These are phyloP conservation scores for Leccinum boreale DNA, from an alignment of 768 basidiomycete genomes.

Conservation along the genomic window DNA sequence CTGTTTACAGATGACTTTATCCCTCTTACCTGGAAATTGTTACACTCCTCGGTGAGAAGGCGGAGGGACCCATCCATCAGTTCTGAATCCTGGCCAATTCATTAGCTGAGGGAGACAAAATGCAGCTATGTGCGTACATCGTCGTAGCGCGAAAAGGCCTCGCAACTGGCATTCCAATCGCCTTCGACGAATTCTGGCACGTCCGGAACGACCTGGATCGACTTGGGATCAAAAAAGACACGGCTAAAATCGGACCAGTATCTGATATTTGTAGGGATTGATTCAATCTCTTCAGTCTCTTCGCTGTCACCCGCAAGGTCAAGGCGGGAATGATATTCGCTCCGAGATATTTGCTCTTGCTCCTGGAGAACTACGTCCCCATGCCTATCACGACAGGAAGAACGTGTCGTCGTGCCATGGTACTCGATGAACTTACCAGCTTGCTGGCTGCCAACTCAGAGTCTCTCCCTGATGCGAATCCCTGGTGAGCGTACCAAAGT, in stretches of 20 bases:
- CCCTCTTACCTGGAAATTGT: slow-evolving; percentile 59
- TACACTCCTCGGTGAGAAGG: slow-evolving; percentile 69
- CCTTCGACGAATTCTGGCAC: slow-evolving; percentile 45
- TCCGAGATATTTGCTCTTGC: slow-evolving; percentile 51
- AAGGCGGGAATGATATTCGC: slow-evolving; percentile 50
- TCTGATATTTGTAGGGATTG: slow-evolving; percentile 29
- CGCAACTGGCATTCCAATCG: slow-evolving; percentile 55
- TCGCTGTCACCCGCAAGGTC: slow-evolving; percentile 25
- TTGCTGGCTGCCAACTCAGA: slow-evolving; percentile 11
- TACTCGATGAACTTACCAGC: slow-evolving; percentile 14
- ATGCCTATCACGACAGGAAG: slow-evolving; percentile 37
- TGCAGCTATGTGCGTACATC: slow-evolving; percentile 40
- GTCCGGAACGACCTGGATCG: slow-evolving; percentile 63
- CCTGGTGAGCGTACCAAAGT: slow-evolving; percentile 59
- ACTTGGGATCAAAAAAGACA: slow-evolving; percentile 59
- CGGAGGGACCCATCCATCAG: slow-evolving; percentile 70
- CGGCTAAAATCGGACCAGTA: slow-evolving; percentile 54
- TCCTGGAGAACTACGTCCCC: slow-evolving; percentile 47
- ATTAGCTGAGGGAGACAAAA: neutral
- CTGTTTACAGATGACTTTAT: neutral
- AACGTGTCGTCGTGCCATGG: neutral
- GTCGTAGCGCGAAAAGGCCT: slow-evolving; percentile 51
- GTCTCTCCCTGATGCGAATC: slow-evolving; percentile 34
- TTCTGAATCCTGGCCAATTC: slow-evolving; percentile 47
- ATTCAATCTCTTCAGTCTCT: slow-evolving; percentile 10